These are phyloP conservation scores for Brassica nigra DNA, from an alignment of 345 rosid genomes.

Conservation along the genomic window DNA sequence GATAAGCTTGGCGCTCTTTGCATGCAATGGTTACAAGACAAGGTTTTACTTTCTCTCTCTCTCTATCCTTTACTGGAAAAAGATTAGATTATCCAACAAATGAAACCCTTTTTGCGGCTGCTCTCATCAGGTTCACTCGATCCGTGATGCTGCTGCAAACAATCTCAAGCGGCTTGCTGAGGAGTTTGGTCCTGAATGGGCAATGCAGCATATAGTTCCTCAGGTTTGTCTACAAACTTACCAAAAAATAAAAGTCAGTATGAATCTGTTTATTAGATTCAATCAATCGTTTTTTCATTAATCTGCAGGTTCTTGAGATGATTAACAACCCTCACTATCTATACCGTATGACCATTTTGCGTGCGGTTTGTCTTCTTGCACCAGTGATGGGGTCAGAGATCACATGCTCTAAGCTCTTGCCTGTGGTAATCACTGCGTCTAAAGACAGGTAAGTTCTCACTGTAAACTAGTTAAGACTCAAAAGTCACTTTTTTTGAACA, in stretches of 20 bases:
- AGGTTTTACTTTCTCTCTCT: constrained; percentile 43
- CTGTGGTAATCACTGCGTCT: constrained; percentile 72
- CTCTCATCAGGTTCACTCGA: constrained; percentile 69
- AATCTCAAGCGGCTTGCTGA: constrained; percentile 94
- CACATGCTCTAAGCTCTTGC: constrained; percentile 81
- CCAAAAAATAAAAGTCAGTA: not conserved
- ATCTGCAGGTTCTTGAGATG: constrained; percentile 79
- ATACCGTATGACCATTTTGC: constrained; percentile 86
- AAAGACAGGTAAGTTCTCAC: constrained; percentile 71
- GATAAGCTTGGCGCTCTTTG: constrained; percentile 83
- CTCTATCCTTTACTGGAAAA: not conserved
- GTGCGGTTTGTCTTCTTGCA: constrained; percentile 79
- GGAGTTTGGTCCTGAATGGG: constrained; percentile 98
- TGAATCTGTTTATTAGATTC: not conserved
- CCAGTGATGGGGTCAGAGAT: constrained; percentile 91
- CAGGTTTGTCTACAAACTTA: constrained; percentile 53
- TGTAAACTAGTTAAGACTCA: not conserved
- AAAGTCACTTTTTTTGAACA: too few relatives aligned
- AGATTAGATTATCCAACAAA: not conserved
- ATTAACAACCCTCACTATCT: constrained; percentile 83
- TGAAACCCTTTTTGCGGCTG: not conserved
- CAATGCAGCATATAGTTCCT: constrained; percentile 96
- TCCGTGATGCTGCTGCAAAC: constrained; percentile 95
- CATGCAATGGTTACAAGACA: constrained; percentile 90
- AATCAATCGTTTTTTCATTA: not conserved